These are phyloP conservation scores for Scedosporium aurantiacum DNA, from an alignment of 2,329 filamentous ascomycete genomes.

Conservation along the genomic window DNA sequence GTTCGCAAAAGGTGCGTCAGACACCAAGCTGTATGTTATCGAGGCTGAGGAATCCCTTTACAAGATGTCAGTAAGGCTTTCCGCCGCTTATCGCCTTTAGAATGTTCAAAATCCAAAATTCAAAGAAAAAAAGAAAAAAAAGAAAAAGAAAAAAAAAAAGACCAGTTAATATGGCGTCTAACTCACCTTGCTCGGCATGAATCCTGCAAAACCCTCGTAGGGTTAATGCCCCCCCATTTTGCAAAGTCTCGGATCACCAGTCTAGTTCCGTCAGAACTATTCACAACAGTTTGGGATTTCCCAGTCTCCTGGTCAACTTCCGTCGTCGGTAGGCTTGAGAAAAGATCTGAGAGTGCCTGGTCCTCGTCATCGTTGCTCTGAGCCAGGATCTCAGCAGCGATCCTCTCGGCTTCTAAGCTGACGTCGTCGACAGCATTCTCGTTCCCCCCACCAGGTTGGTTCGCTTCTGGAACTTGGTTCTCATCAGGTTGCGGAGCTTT, in stretches of 20 bases:
- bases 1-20: slow-evolving; percentile 62
- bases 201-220: slow-evolving; percentile 70
- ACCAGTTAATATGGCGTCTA: not conserved
- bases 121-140: too few species aligned
- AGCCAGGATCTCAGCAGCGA: slow-evolving; percentile 47
- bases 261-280: slow-evolving; percentile 38
- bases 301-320: slow-evolving; percentile 46
- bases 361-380: slow-evolving; percentile 45
- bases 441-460: slow-evolving; percentile 10
- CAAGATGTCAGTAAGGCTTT: not conserved
- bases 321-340: slow-evolving; percentile 48
- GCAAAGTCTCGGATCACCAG: slow-evolving; percentile 72
- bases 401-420: slow-evolving; percentile 43
- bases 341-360: slow-evolving; percentile 41
- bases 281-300: slow-evolving; percentile 46
- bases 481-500: slow-evolving; percentile 10
- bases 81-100: slow-evolving; percentile 9
- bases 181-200: slow-evolving; percentile 67
- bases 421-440: slow-evolving; percentile 34
- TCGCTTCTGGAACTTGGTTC: not conserved
- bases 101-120: too few species aligned
- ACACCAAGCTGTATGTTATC: slow-evolving; percentile 58
- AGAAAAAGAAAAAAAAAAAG: too few species aligned
- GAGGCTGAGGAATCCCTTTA: slow-evolving; percentile 58
- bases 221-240: slow-evolving; percentile 65